Conservation (phyloP, 331 rosid genomes). For the Rhamnella rubrinervis region DNA sequence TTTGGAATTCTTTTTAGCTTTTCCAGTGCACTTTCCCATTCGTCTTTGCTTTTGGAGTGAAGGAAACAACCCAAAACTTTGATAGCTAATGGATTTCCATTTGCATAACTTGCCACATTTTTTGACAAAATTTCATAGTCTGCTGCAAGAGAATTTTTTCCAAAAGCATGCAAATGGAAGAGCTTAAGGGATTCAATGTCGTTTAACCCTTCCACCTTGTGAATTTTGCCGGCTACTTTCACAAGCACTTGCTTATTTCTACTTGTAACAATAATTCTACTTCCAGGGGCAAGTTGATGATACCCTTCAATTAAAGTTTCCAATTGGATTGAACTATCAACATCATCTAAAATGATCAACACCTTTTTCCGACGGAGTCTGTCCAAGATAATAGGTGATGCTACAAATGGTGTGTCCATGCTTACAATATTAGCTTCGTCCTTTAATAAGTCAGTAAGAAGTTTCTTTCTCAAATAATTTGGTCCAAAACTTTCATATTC, state of each 20-base stretch:
- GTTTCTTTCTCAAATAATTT: not conserved
- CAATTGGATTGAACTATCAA: not conserved
- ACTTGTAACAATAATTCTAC: constrained; percentile 9
- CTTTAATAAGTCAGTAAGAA: not conserved
- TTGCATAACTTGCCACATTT: not conserved
- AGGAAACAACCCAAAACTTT: not conserved
- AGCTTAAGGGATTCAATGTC: not conserved
- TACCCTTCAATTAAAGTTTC: not conserved
- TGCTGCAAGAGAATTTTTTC: not conserved
- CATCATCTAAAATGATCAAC: constrained; percentile 3
- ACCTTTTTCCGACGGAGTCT: not conserved
- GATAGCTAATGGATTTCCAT: constrained; percentile 3
- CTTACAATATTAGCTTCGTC: not conserved
- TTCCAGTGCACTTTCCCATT: not conserved
- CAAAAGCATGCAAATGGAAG: not conserved
- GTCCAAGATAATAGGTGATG: not conserved
- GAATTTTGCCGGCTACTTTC: not conserved
- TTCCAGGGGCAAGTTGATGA: not conserved
- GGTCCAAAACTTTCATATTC: not conserved
- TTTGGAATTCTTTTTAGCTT: not conserved
- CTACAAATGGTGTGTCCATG: not conserved
- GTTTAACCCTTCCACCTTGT: not conserved
- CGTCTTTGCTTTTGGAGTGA: not conserved
- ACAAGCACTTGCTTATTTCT: not conserved
- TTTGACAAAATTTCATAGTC: not conserved